Conservation (phyloP, 805 yeast species). For the Candida nitratophila region DNA sequence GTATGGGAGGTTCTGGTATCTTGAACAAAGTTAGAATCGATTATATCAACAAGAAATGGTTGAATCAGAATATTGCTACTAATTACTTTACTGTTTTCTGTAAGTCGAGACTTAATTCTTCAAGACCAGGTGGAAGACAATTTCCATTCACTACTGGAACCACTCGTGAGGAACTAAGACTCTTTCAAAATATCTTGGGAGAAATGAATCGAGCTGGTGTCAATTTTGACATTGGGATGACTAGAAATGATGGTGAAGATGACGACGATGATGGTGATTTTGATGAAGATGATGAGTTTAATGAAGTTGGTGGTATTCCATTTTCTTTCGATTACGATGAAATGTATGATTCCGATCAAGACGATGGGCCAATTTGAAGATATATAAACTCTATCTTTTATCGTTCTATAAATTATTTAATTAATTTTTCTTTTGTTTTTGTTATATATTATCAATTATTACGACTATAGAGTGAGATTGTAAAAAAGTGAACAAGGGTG, state of each 20-base stretch:
- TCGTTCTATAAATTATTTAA: too few relatives aligned
- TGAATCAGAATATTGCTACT: slow-evolving; percentile 27
- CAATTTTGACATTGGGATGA: not conserved
- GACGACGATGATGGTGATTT: slow-evolving; percentile 2
- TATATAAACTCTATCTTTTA: too few relatives aligned
- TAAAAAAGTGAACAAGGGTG: too few relatives aligned
- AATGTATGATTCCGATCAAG: not conserved
- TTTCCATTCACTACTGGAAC: not conserved
- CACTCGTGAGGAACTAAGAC: not conserved
- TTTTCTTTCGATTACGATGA: not conserved
- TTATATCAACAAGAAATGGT: slow-evolving; percentile 52
- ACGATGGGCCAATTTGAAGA: not conserved
- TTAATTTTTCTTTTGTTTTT: too few relatives aligned
- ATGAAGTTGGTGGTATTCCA: not conserved
- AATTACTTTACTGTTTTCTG: not conserved
- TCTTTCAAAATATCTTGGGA: not conserved
- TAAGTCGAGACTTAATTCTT: slow-evolving; percentile 9
- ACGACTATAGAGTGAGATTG: too few relatives aligned
- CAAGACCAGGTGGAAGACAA: slow-evolving; percentile 2
- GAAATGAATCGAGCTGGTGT: not conserved
- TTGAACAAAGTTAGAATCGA: slow-evolving; percentile 47
- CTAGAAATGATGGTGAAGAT: slow-evolving; percentile 1
- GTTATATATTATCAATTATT: too few relatives aligned
- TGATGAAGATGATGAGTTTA: not conserved
- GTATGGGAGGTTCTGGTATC: slow-evolving; percentile 48